Evolutionary conservation across 345 rosid species (phyloP), one percentile per base, ranked within the genome.

Genomic region (Camelina laxa): DNA sequence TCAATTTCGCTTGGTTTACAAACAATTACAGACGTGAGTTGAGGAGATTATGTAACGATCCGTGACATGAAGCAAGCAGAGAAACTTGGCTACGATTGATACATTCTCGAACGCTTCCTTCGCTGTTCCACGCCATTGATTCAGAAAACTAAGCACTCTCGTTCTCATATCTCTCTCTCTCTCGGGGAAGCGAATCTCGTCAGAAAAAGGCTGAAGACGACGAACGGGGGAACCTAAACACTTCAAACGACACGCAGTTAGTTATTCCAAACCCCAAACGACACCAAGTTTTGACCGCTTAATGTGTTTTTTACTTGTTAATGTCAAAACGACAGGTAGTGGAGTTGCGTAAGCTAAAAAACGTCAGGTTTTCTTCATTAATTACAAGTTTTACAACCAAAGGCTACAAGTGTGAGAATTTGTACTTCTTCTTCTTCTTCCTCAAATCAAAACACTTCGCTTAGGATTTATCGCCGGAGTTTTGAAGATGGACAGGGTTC

Each of bases 41-140:
- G 91, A 65, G 58, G 94, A 88, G 65, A 78, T 70, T 60, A 89
- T 15, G 79, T 84, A 88, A 78, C 82, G 69, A 77, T 83, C 76
- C n/a, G 89, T 82, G 78, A 88, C 85, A 73, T 91, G 89, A 56
- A 87, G 80, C 65, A 84, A 81, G 58, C 89, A 80, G 70, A 80
- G 77, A 53, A 80, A 71, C 27, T 72, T 80, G 50, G 66, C 65
- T 6, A 80, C 58, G 7, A 56, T 41, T 58, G 60, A 48, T 47
- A 27, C 44, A 67, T 74, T 72, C 19, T 38, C 55, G 47, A 63
- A 55, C 8, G 87, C 88, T 69, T 82, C 93, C 62, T 66, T 83
- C 0, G 72, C 86, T 12, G 81, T 45, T 60, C 48, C 65, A 73
- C 67, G 67, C 87, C 88, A 88, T 67, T 51, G 75, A 20, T 67